phyloP scores from a whole-genome alignment of 176 grass and related monocot species.

The Hordeum vulgare region DNA sequence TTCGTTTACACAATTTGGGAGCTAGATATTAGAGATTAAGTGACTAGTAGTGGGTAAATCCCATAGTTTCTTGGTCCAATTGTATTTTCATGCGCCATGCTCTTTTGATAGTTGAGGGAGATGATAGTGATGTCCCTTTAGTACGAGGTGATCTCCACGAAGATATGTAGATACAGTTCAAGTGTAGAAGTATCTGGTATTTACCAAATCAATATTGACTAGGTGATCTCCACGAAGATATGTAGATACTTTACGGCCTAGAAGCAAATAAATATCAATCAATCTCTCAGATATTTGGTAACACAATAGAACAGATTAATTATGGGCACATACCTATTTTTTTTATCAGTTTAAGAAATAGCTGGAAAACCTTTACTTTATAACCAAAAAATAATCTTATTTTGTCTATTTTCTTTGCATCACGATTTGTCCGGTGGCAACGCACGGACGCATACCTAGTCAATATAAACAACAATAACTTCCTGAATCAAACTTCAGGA shows the following conservation, averaged over 20 bases:
- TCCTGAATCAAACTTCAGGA: conserved; percentile 10
- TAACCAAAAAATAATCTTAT: too few relatives aligned
- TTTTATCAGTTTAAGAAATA: too few relatives aligned
- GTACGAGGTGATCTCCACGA: background rate
- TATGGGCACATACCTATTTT: too few relatives aligned
- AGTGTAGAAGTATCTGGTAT: background rate
- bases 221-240: too few relatives aligned
- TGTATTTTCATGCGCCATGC: conserved; percentile 12
- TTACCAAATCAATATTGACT: background rate
- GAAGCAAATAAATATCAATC: too few relatives aligned
- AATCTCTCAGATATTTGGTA: too few relatives aligned
- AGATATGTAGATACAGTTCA: conserved; percentile 21
- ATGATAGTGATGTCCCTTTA: background rate
- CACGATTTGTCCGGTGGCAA: too few relatives aligned
- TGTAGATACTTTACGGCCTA: too few relatives aligned
- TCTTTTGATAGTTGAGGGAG: conserved; percentile 4
- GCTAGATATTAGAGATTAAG: conserved; percentile 17
- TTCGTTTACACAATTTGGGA: background rate
- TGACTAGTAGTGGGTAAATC: conserved; percentile 19
- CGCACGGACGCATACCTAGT: background rate
- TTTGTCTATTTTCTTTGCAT: too few relatives aligned
- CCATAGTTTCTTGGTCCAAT: conserved; percentile 25
- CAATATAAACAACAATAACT: background rate
- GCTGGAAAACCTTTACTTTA: too few relatives aligned
- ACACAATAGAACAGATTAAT: too few relatives aligned